Evolutionary conservation across 2,329 filamentous ascomycete genomes (phyloP).

Genomic region (Colletotrichum higginsianum): DNA sequence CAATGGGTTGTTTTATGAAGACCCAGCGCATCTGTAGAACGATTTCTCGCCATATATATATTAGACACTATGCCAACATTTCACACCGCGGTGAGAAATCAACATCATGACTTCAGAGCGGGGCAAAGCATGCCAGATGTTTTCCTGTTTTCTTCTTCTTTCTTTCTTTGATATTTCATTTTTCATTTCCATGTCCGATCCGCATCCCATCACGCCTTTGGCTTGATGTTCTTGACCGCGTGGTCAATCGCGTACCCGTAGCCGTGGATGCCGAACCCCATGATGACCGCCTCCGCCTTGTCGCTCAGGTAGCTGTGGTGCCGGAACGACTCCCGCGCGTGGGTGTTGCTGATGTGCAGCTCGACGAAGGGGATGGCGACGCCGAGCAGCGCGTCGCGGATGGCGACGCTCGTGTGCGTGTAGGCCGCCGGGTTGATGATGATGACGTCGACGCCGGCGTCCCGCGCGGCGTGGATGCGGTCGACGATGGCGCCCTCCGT

Average conservation of each 20-base stretch:
- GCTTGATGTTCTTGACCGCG: slow-evolving; percentile 62
- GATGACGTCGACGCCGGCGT: slow-evolving; percentile 69
- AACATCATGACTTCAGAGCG: too few relatives aligned
- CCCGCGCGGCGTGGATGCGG: slow-evolving; percentile 77
- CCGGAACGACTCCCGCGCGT: slow-evolving; percentile 74
- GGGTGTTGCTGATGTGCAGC: slow-evolving; percentile 83
- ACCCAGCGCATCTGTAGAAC: too few relatives aligned
- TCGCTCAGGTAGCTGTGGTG: slow-evolving; percentile 81
- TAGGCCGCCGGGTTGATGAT: slow-evolving; percentile 84
- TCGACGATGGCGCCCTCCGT: slow-evolving; percentile 83
- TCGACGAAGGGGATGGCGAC: slow-evolving; percentile 83
- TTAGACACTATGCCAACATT: too few relatives aligned
- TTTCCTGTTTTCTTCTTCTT: too few relatives aligned
- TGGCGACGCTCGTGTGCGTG: slow-evolving; percentile 82
- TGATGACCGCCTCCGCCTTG: slow-evolving; percentile 82
- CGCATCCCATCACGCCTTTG: not conserved
- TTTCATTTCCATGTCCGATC: too few relatives aligned
- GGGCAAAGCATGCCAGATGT: too few relatives aligned
- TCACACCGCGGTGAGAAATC: too few relatives aligned
- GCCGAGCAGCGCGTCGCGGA: slow-evolving; percentile 80
- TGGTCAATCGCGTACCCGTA: slow-evolving; percentile 74
- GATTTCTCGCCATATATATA: too few relatives aligned
- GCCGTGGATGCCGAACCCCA: slow-evolving; percentile 75
- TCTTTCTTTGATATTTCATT: too few relatives aligned
- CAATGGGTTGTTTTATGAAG: too few relatives aligned